Evolutionary conservation across 2,329 filamentous ascomycete species (phyloP), one percentile per base, ranked within the genome.

Genomic region (Botryotinia globosa): DNA sequence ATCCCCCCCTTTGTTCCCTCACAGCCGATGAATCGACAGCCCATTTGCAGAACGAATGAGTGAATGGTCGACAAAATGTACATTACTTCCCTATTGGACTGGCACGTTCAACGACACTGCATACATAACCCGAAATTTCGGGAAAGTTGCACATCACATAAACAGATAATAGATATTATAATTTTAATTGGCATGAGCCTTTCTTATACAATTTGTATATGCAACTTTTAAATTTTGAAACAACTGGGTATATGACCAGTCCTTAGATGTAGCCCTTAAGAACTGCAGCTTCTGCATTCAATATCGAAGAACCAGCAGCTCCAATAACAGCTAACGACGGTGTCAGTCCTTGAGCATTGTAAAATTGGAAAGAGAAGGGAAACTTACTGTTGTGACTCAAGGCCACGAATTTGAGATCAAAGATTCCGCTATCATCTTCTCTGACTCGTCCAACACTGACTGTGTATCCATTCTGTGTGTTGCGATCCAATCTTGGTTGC

Each of bases 361-460:
- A 16, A n/a, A 10, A 56, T 25, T 10, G 45, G 16, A 32, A 25
- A 44, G 4, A 32, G n/a, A 54, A 42, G 37, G 29, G 72, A 54
- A 34, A 74, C 77, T 76, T 75, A 78, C 77, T 92, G 80, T 93
- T 93, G 80, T 98, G 96, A 80, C 93, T 97, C 77, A 98, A 85
- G 37, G 94, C 94, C 75, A 96, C 94, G 82, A 98, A 98, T 82
- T 97, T 94, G 81, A 98, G 88, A 81, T 98, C 96, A 79, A 98
- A 98, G 76, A 97, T 91, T 32, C 93, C 93, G 75, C 91, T 92
- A 78, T 93, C 92, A 78, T 97, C 94, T 82, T 95, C 91, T 64
- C 96, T 86, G 42, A 80, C 88, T 39, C 95, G 88, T 12, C 95
- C 95, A 32, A 98, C 94, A 78, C 92, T 96, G 56, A 98, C 93